These are phyloP conservation scores for Ceratobasidium sp. DNA, from an alignment of 1,284 basidiomycete genomes.

Conservation along the genomic window DNA sequence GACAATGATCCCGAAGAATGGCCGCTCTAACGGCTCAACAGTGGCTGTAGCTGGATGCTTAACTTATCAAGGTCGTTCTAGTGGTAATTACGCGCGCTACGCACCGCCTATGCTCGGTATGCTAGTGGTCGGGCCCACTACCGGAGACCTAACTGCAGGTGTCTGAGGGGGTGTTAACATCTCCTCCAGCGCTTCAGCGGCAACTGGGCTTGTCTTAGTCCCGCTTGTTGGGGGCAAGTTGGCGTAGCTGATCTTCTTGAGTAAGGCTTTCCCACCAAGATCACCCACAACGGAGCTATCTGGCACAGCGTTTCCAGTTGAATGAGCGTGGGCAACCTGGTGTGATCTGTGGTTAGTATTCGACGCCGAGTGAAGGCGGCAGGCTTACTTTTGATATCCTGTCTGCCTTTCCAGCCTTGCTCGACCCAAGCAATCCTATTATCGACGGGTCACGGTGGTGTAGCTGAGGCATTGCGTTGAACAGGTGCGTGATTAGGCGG, in stretches of 20 bases:
- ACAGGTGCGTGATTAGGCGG: constrained; percentile 87
- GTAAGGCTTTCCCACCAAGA: constrained; percentile 15
- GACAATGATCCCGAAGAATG: constrained; percentile 89
- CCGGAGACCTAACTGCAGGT: constrained; percentile 53
- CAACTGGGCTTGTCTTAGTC: constrained; percentile 48
- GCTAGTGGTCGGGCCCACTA: constrained; percentile 5
- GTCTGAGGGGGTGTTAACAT: constrained; percentile 69
- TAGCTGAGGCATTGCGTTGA: constrained; percentile 91
- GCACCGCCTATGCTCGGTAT: background rate
- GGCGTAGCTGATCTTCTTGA: constrained; percentile 26
- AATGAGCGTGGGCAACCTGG: background rate
- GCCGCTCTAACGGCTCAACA: constrained; percentile 64
- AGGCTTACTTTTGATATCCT: constrained; percentile 6
- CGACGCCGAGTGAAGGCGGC: background rate
- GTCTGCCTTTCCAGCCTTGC: constrained; percentile 29
- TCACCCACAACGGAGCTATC: background rate
- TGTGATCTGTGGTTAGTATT: background rate
- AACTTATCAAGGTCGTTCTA: constrained; percentile 31
- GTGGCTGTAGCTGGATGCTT: background rate
- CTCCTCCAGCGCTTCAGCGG: constrained; percentile 73
- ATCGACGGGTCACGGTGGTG: constrained; percentile 87
- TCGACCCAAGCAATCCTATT: constrained; percentile 79
- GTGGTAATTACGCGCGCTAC: background rate
- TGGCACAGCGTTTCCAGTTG: constrained; percentile 14
- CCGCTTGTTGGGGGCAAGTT: constrained; percentile 48